Evolutionary conservation across 2,329 filamentous ascomycete genomes (phyloP).

Genomic region (Hypoxylon sp.): DNA sequence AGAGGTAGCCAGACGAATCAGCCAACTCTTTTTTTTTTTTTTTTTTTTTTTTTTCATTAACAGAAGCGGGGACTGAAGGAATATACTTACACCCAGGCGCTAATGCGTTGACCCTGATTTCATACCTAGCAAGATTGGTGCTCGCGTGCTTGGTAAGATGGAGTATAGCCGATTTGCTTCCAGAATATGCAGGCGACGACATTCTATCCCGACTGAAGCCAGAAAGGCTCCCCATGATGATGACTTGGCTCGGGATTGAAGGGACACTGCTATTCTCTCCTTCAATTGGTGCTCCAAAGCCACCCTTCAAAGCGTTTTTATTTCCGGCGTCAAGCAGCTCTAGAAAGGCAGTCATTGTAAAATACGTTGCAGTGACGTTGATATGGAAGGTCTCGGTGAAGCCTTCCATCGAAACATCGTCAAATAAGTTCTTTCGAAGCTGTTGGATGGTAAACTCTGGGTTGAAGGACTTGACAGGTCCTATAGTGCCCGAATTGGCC

Average conservation of each 20-base stretch:
- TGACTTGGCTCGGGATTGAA: constrained; percentile 49
- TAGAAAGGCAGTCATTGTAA: constrained; percentile 51
- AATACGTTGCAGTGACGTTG: constrained; percentile 51
- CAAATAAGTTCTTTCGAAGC: constrained; percentile 60
- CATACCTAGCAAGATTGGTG: constrained; percentile 46
- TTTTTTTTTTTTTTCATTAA: background rate
- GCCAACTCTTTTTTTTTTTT: background rate
- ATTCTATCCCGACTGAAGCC: constrained; percentile 43
- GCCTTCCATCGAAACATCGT: constrained; percentile 68
- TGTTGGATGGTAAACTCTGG: constrained; percentile 49
- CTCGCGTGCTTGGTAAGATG: constrained; percentile 49
- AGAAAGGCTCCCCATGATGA: constrained; percentile 49
- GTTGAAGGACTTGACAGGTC: constrained; percentile 58
- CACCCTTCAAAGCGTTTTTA: constrained; percentile 46
- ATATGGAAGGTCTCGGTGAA: constrained; percentile 68
- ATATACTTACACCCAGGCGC: constrained; percentile 49
- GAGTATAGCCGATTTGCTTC: constrained; percentile 49
- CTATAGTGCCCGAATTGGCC: constrained; percentile 71
- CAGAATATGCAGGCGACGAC: constrained; percentile 46
- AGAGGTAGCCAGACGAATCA: background rate
- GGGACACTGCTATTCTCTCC: constrained; percentile 41
- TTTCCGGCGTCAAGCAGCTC: constrained; percentile 52
- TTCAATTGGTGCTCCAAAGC: constrained; percentile 31
- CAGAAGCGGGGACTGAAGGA: background rate
- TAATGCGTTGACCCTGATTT: constrained; percentile 50